Base-by-base conservation (phyloP, 179 eudicot species). In the Gypsophila paniculata region DNA sequence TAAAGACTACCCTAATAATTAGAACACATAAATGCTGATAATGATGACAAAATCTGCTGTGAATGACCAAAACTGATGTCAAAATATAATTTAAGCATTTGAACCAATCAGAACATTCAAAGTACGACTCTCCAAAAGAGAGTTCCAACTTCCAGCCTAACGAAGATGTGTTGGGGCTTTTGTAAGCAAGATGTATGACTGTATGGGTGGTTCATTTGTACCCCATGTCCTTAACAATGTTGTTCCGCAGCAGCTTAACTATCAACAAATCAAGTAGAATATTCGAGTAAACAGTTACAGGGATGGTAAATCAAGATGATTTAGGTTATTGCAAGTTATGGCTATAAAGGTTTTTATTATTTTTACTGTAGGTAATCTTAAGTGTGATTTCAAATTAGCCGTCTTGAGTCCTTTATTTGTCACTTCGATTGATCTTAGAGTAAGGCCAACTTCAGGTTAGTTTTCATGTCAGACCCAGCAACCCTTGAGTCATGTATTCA, bases 1-100 rank as follows among this genome's bases (percentile, higher is more conserved):
- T 14, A 62, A 2, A 46, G 52, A 2, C 15, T 46, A 46, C 52
- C 52, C 52, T 46, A 46, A 13, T 10, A 46, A 34, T 26, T 13
- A 10, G n/a, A 18, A 25, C 62, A 58, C 62, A 58, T 58, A 58
- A 4, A 58, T 58, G 36, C 65, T 61, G 65, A 61, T 32, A 61
- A 61, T 15, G 29, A 61, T 29, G 42, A 61, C 42, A 26, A 61
- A 29, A 25, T 61, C 65, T 15, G 21, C 1, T 25, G 17, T 23
- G 2, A 61, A 58, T 23, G 26, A 55, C 52, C 61, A 23, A 57
- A 23, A 58, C 34, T 58, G 32, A 58, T 58, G 62, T 25, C 29
- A 26, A 58, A 13, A 58, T 26, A 25, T 22, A 25, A 13, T 58
- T 25, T 58, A 58, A 1, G 5, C 34, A 58, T 58, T 26, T 21